Evolutionary conservation across 2,329 filamentous ascomycete genomes (phyloP).

Genomic region (Trichoderma atroviride): DNA sequence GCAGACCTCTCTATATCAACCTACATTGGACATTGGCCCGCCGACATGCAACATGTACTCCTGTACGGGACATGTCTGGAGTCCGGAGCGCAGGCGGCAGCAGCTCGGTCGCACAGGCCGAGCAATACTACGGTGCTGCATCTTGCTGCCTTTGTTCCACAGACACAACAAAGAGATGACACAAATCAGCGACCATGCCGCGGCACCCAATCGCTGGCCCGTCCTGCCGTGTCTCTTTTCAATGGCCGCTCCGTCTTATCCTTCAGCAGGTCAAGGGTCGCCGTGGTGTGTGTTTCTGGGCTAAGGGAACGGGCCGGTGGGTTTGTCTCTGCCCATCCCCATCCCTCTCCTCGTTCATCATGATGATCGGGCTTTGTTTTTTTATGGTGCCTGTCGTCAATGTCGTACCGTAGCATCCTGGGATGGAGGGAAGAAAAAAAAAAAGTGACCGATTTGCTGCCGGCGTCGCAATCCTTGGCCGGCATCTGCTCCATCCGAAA

Average conservation of each 20-base stretch:
- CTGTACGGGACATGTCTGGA: neutral
- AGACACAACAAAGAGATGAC: neutral
- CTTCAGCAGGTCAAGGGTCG: slow-evolving; percentile 32
- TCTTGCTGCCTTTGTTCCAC: neutral
- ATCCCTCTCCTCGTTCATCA: neutral
- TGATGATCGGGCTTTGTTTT: neutral
- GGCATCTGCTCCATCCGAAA: slow-evolving; percentile 1
- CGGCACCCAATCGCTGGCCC: slow-evolving; percentile 4
- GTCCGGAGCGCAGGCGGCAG: neutral
- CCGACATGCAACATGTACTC: neutral
- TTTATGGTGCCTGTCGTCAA: slow-evolving; percentile 3
- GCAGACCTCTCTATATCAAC: neutral
- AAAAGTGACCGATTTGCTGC: neutral
- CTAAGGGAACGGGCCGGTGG: slow-evolving; percentile 15
- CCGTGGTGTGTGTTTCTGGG: neutral
- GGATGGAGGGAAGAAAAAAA: neutral
- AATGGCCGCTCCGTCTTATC: slow-evolving; percentile 13
- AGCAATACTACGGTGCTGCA: neutral
- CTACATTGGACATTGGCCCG: neutral
- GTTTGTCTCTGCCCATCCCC: neutral
- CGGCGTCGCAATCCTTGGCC: neutral
- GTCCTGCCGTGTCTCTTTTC: neutral
- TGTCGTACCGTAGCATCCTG: slow-evolving; percentile 2
- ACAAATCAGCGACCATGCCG: slow-evolving; percentile 21
- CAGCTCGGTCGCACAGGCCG: neutral